Conservation (phyloP, 352 stramenopile species). For the Phytophthora niederhauseri region DNA sequence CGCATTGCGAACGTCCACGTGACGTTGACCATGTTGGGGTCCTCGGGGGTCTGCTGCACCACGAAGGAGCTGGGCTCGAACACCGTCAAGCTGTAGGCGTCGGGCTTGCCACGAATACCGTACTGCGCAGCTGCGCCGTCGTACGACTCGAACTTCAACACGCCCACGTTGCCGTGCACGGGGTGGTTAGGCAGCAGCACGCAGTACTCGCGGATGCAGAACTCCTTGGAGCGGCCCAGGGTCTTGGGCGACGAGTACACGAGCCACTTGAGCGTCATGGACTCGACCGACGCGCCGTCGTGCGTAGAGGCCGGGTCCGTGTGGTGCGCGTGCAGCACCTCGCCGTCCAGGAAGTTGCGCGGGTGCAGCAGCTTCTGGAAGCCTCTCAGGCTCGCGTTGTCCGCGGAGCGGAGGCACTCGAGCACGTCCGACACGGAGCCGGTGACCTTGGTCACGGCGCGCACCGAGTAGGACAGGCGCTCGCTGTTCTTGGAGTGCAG, state of each 20-base stretch:
- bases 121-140: conserved; percentile 78
- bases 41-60: conserved; percentile 71
- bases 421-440: conserved; percentile 76
- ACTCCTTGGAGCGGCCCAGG: conserved; percentile 81
- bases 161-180: conserved; percentile 62
- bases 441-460: conserved; percentile 68
- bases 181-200: conserved; percentile 60
- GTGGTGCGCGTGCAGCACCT: conserved; percentile 75
- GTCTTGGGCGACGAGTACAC: conserved; percentile 80
- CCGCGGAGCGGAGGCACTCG: conserved; percentile 74
- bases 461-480: conserved; percentile 74
- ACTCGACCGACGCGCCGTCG: conserved; percentile 46
- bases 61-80: conserved; percentile 81
- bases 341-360: conserved; percentile 78
- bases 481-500: conserved; percentile 87
- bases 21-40: conserved; percentile 61
- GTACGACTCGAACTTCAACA: conserved; percentile 86
- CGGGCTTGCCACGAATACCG: conserved; percentile 68
- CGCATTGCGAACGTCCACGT: conserved; percentile 82
- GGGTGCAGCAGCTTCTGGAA: conserved; percentile 82
- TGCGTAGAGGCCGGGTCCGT: conserved; percentile 19
- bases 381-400: conserved; percentile 57
- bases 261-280: conserved; percentile 86
- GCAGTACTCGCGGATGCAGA: conserved; percentile 85
- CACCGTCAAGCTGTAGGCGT: conserved; percentile 80